A percentile compares a stretch with the other conserved stretches of the same genome.
Conservation (phyloP, 1,139 yeast genomes). For the Lodderomyces metapsilosis region DNA sequence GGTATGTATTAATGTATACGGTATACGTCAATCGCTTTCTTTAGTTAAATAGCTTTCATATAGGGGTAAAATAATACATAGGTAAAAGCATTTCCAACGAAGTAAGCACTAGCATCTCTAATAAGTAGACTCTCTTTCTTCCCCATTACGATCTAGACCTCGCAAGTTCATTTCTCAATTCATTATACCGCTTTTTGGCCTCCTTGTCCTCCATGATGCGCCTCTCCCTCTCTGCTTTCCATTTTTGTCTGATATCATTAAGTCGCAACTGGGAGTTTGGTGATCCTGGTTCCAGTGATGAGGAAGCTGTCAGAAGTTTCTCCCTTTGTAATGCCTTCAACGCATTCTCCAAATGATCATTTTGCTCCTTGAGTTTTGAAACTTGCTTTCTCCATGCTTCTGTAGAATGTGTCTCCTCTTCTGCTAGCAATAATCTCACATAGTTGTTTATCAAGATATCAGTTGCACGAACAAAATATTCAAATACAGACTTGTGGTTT, state of each 20-base stretch:
- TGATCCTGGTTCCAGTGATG: not conserved
- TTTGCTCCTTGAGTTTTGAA: slow-evolving; percentile 14
- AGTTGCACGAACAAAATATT: slow-evolving; percentile 59
- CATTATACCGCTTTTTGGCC: slow-evolving; percentile 49
- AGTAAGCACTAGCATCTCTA: no score
- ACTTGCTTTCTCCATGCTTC: slow-evolving; percentile 23
- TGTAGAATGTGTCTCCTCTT: slow-evolving; percentile 25
- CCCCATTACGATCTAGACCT: not conserved
- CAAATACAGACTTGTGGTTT: slow-evolving; percentile 53
- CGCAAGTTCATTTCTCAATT: slow-evolving; percentile 56
- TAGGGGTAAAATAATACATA: no score
- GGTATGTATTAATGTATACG: no score
- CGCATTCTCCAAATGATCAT: slow-evolving; percentile 2
- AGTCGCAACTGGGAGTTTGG: slow-evolving; percentile 50
- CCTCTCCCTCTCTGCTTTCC: slow-evolving; percentile 73
- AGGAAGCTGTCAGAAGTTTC: not conserved
- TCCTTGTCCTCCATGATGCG: slow-evolving; percentile 59
- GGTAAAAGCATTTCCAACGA: no score
- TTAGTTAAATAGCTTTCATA: no score
- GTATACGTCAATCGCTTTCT: no score
- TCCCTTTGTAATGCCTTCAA: not conserved
- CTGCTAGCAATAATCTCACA: slow-evolving; percentile 41
- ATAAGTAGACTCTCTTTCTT: no score
- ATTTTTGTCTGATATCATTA: slow-evolving; percentile 59
- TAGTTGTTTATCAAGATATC: slow-evolving; percentile 59